Evolutionary conservation across 441 rosid genomes (phyloP).

Genomic region (Codiaeum variegatum): DNA sequence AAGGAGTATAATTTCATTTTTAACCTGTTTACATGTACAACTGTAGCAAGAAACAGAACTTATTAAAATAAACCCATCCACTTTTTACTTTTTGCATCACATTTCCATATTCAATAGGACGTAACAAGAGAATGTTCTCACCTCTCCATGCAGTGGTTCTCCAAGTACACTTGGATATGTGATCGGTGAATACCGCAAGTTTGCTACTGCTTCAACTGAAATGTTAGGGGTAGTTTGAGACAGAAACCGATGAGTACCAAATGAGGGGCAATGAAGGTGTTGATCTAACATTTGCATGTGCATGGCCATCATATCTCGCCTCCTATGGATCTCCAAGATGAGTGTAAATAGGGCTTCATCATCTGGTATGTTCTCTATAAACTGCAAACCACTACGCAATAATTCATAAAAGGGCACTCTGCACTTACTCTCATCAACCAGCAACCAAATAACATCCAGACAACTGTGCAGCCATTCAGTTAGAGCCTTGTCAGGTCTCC

Average conservation of each 20-base stretch:
- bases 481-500: slow-evolving; percentile 66
- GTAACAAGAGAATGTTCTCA: slow-evolving; percentile 22
- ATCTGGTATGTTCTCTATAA: slow-evolving; percentile 89
- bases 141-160: slow-evolving; percentile 98
- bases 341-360: slow-evolving; percentile 90
- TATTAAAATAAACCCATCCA: neutral
- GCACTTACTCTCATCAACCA: slow-evolving; percentile 81
- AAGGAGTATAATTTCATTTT: neutral
- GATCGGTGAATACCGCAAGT: slow-evolving; percentile 82
- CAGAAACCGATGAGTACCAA: slow-evolving; percentile 85
- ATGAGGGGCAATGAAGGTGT: slow-evolving; percentile 94
- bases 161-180: slow-evolving; percentile 98
- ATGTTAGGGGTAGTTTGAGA: slow-evolving; percentile 62
- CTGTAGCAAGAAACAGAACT: neutral
- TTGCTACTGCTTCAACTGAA: slow-evolving; percentile 65
- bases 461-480: slow-evolving; percentile 89
- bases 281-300: slow-evolving; percentile 98
- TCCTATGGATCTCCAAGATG: slow-evolving; percentile 87
- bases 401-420: slow-evolving; percentile 94
- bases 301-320: slow-evolving; percentile 96
- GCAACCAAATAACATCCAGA: slow-evolving; percentile 87
- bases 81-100: neutral
- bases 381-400: slow-evolving; percentile 86
- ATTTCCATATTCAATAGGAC: neutral
- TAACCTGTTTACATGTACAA: neutral